Percentiles rank a stretch among this genome's conserved stretches.
phyloP scores from a whole-genome alignment of 805 yeast genomes.

The Soucietia sequanensis region DNA sequence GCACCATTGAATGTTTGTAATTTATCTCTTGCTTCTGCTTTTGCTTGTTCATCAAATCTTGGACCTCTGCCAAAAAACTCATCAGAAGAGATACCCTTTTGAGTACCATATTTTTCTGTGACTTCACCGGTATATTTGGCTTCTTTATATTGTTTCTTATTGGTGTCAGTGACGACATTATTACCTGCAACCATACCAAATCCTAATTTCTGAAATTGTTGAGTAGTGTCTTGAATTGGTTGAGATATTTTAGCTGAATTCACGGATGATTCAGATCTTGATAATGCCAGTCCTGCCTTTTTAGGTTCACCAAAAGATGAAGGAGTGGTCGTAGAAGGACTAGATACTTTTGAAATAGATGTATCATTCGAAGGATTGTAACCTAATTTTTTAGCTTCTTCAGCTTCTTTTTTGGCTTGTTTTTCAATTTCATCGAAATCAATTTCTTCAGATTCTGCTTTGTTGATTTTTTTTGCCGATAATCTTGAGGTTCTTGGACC shows the following conservation, averaged over 20 bases:
- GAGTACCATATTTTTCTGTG: constrained; percentile 75
- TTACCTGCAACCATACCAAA: constrained; percentile 82
- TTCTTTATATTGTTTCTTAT: constrained; percentile 47
- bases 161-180: constrained; percentile 37
- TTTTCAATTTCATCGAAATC: constrained; percentile 65
- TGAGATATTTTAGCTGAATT: constrained; percentile 2
- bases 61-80: constrained; percentile 88
- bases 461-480: constrained; percentile 48
- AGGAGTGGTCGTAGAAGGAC: constrained; percentile 3
- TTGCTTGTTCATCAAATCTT: constrained; percentile 71
- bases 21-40: constrained; percentile 78
- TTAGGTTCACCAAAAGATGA: constrained; percentile 8
- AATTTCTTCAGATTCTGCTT: constrained; percentile 48
- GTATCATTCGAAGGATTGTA: constrained; percentile 41
- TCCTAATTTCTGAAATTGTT: constrained; percentile 77
- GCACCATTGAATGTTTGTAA: constrained; percentile 83
- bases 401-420: constrained; percentile 81
- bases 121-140: constrained; percentile 73
- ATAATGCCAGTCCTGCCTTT: constrained; percentile 14
- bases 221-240: constrained; percentile 53
- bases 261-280: constrained; percentile 1
- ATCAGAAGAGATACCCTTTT: constrained; percentile 95
- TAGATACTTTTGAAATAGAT: constrained; percentile 11
- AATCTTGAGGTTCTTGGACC: constrained; percentile 56
- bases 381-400: constrained; percentile 57